These are phyloP conservation scores for Astrothelium subdiscretum DNA, from an alignment of 495 filamentous ascomycete genomes.

Conservation along the genomic window DNA sequence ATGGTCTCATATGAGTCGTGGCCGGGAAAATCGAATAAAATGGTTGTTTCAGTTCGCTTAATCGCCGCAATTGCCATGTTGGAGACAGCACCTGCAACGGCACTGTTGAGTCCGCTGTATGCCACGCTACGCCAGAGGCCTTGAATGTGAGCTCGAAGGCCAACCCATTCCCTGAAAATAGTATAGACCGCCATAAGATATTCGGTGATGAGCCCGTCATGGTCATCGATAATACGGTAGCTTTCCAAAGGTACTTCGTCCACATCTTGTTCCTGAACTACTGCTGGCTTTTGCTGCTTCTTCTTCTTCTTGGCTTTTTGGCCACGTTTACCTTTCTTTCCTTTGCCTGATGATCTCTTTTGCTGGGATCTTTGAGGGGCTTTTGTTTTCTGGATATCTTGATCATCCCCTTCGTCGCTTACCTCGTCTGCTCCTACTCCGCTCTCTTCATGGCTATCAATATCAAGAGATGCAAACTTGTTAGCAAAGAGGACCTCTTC, in stretches of 20 bases:
- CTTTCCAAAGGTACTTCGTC: conserved; percentile 32
- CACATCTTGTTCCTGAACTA: conserved; percentile 7
- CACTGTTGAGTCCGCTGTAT: conserved; percentile 34
- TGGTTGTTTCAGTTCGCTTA: conserved; percentile 23
- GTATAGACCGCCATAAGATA: conserved; percentile 33
- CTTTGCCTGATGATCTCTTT: conserved; percentile 26
- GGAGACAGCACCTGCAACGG: conserved; percentile 33
- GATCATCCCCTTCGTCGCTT: background rate
- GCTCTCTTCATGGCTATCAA: conserved; percentile 15
- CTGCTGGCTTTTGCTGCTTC: conserved; percentile 5
- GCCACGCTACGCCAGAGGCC: conserved; percentile 36
- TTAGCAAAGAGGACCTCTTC: conserved; percentile 26
- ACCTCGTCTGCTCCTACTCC: conserved; percentile 1
- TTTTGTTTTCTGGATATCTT: conserved; percentile 8
- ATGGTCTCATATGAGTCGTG: conserved; percentile 29
- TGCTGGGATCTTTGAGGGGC: conserved; percentile 6
- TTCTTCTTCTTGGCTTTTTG: conserved; percentile 20
- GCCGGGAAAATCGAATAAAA: conserved; percentile 35
- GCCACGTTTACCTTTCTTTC: conserved; percentile 30
- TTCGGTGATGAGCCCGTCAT: conserved; percentile 20
- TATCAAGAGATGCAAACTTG: conserved; percentile 20
- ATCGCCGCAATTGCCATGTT: conserved; percentile 33
- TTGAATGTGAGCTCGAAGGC: conserved; percentile 30
- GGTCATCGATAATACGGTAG: conserved; percentile 35
- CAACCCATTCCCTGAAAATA: conserved; percentile 22